These are phyloP conservation scores for Syncephalastrum monosporum DNA, from an alignment of 371 early-diverging fungal genomes.

Conservation along the genomic window DNA sequence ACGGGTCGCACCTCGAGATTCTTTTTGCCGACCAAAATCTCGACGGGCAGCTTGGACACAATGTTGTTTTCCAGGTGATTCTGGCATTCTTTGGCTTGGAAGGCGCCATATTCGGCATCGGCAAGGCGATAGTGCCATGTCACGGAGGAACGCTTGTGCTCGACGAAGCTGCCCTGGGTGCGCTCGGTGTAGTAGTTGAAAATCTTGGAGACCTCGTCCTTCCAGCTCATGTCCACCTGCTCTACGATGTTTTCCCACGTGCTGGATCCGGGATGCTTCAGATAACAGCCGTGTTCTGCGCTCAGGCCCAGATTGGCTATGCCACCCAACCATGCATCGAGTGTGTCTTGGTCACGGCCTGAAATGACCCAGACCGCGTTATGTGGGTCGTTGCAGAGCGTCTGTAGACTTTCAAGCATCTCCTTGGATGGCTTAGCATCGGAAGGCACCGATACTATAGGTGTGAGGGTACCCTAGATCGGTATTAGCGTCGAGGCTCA, in stretches of 20 bases:
- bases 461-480: slow-evolving; percentile 77
- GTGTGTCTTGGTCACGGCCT: slow-evolving; percentile 81
- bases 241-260: slow-evolving; percentile 85
- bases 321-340: slow-evolving; percentile 85
- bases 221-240: slow-evolving; percentile 85
- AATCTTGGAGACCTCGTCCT: slow-evolving; percentile 85
- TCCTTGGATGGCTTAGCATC: slow-evolving; percentile 67
- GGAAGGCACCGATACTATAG: slow-evolving; percentile 66
- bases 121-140: slow-evolving; percentile 93
- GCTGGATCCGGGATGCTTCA: slow-evolving; percentile 68
- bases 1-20: slow-evolving; percentile 91
- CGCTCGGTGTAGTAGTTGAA: slow-evolving; percentile 92
- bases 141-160: slow-evolving; percentile 79
- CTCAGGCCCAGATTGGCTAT: slow-evolving; percentile 73
- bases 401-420: slow-evolving; percentile 57
- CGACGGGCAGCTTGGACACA: slow-evolving; percentile 85
- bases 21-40: slow-evolving; percentile 94
- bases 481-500: slow-evolving; percentile 16
- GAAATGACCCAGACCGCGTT: slow-evolving; percentile 92
- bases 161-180: slow-evolving; percentile 85
- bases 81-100: slow-evolving; percentile 91
- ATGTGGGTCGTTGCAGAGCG: slow-evolving; percentile 67
- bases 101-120: slow-evolving; percentile 52
- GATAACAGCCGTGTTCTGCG: slow-evolving; percentile 96
- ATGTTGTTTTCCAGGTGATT: slow-evolving; percentile 85